A percentile compares a stretch with the other conserved stretches of the same genome.
These are phyloP conservation scores for Trametes sanguinea DNA, from an alignment of 768 basidiomycete species.

Conservation along the genomic window DNA sequence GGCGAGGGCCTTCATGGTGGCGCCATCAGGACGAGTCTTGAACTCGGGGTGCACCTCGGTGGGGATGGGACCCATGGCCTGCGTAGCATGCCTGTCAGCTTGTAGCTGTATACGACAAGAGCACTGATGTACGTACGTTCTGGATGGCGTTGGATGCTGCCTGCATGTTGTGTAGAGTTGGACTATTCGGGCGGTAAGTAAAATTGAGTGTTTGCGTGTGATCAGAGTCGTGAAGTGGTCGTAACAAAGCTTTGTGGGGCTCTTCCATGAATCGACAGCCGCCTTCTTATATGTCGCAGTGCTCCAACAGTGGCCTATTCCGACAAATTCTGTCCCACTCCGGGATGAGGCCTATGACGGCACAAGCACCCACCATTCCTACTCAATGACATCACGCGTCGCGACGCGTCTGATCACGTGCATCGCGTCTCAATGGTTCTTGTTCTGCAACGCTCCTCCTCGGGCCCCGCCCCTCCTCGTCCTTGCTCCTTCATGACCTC, in stretches of 20 bases:
- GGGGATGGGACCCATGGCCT: constrained; percentile 41
- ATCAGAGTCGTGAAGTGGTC: neutral
- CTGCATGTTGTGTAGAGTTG: constrained; percentile 29
- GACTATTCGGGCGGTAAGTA: neutral
- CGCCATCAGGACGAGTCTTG: constrained; percentile 50
- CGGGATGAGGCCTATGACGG: constrained; percentile 23
- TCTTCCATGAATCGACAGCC: neutral
- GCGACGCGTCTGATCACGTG: constrained; percentile 19
- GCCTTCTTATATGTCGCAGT: constrained; percentile 5
- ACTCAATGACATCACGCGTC: constrained; percentile 25
- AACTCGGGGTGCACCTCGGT: constrained; percentile 46
- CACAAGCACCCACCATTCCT: neutral
- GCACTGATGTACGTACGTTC: constrained; percentile 23
- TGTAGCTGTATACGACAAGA: neutral
- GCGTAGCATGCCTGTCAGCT: neutral
- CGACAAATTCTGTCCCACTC: neutral
- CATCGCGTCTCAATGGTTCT: no score
- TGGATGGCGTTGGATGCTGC: constrained; percentile 33
- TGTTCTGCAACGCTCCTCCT: no score
- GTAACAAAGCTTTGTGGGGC: constrained; percentile 3
- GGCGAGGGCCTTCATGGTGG: constrained; percentile 67
- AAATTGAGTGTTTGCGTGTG: no score
- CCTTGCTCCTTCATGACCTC: no score
- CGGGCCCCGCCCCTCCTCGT: no score
- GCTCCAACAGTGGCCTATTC: neutral